Base-by-base conservation (phyloP, 129 eudicot species). In the Flaveria ramosissima region DNA sequence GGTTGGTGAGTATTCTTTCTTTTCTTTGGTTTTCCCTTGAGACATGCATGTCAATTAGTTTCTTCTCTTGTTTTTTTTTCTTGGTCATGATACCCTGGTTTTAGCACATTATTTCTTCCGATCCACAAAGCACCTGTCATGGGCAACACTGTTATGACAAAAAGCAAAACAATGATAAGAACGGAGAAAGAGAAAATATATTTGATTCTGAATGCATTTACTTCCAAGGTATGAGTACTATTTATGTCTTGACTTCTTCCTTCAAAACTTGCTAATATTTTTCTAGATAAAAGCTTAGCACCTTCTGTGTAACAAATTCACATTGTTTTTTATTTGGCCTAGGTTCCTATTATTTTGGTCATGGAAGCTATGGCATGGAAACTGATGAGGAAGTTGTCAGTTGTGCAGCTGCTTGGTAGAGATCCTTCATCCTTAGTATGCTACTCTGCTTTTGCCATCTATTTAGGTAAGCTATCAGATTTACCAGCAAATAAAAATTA, bases 331-430 rank as follows among this genome's bases (percentile, higher is more conserved):
- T 59, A n/a, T 45, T 80, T 62, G 59, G 59, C 47, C 1, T 77
- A 90, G 98, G 96, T 94, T 83, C 98, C 98, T 21, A 94, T 94
- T 24, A 91, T 94, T 92, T 84, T 73, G 39, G 97, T 94, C 42
- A 82, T 94, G 93, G 91, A 91, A 88, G 98, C 98, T 43, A 91
- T 94, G 98, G 97, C 26, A 89, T 94, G 98, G 96, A 89, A 84
- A 86, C 89, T 56, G 97, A 91, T 85, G 97, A 94, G 80, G 98
- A 94, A n/a, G n/a, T n/a, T n/a, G n/a, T n/a, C n/a, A 84, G 96
- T 94, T 81, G 97, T 94, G 61, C 98, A 94, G 80, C 87, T 94
- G 98, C 82, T 94, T 83, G 98, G 98, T 77, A 89, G 98, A 80
- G 98, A 94, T 79, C 98, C 30, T 26, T 26, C 30, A 94, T 79